A percentile compares a stretch with the other conserved stretches of the same genome.
phyloP scores from a whole-genome alignment of 2,329 filamentous ascomycete species.

The Aaosphaeria pasadenensis region DNA sequence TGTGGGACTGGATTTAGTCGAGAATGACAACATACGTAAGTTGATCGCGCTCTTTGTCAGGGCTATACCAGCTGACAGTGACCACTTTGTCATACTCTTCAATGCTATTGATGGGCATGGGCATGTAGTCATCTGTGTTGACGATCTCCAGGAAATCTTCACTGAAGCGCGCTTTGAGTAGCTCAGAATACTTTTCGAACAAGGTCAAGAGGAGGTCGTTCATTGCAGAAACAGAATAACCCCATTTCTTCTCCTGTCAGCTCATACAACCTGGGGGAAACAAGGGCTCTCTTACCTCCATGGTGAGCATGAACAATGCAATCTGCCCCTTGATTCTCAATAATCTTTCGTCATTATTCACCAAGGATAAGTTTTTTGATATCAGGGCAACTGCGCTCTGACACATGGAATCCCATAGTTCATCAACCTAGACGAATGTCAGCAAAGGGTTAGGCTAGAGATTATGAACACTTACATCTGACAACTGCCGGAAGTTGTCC shows the following conservation, averaged over 20 bases:
- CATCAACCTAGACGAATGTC: constrained; percentile 69
- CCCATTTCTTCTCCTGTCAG: constrained; percentile 65
- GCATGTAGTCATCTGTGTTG: constrained; percentile 98
- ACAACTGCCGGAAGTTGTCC: constrained; percentile 72
- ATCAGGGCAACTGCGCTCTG: constrained; percentile 81
- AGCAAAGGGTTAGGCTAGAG: constrained; percentile 1
- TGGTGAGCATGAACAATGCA: constrained; percentile 93
- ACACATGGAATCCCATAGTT: constrained; percentile 98
- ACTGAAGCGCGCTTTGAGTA: constrained; percentile 87
- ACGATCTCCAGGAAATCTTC: constrained; percentile 92
- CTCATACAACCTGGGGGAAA: neutral
- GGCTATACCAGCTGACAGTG: constrained; percentile 92
- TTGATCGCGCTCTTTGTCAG: constrained; percentile 72
- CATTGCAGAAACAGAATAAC: constrained; percentile 77
- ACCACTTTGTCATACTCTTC: constrained; percentile 96
- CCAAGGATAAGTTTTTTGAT: constrained; percentile 69
- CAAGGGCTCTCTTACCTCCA: constrained; percentile 65
- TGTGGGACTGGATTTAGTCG: constrained; percentile 3
- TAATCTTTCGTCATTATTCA: constrained; percentile 85
- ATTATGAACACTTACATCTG: constrained; percentile 62
- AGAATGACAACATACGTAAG: constrained; percentile 59
- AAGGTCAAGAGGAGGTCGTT: constrained; percentile 83
- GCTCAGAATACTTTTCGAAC: constrained; percentile 90
- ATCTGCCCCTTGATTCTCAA: constrained; percentile 94
- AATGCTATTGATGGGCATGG: constrained; percentile 87